A percentile compares a stretch with the other conserved stretches of the same genome.
phyloP scores from a whole-genome alignment of 2,329 filamentous ascomycete species.

The Fusarium buxicola region DNA sequence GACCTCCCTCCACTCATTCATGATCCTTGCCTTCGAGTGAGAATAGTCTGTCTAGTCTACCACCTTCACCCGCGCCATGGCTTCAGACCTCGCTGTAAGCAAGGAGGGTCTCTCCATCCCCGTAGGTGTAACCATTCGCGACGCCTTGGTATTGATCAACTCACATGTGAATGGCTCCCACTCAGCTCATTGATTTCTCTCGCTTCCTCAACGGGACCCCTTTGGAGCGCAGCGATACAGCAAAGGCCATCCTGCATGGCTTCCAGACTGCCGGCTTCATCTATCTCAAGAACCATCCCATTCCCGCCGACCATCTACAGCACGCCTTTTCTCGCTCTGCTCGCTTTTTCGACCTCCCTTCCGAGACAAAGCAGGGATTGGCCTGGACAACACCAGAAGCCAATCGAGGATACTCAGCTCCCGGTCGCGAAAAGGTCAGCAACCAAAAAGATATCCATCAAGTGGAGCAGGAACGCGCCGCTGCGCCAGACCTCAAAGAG shows the following conservation, averaged over 20 bases:
- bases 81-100: slow-evolving; percentile 58
- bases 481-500: slow-evolving; percentile 74
- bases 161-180: not conserved
- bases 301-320: slow-evolving; percentile 68
- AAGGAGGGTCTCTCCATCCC: slow-evolving; percentile 67
- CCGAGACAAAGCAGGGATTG: slow-evolving; percentile 71
- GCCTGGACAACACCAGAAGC: slow-evolving; percentile 78
- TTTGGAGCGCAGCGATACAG: slow-evolving; percentile 71
- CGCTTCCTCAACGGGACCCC: slow-evolving; percentile 74
- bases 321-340: slow-evolving; percentile 75
- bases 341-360: slow-evolving; percentile 75
- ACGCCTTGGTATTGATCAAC: not conserved
- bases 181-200: slow-evolving; percentile 68
- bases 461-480: slow-evolving; percentile 68
- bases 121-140: slow-evolving; percentile 50
- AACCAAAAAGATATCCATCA: slow-evolving; percentile 64
- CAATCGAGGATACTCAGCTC: slow-evolving; percentile 79
- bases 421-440: slow-evolving; percentile 78
- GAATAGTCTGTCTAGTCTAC: not conserved
- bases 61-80: slow-evolving; percentile 35
- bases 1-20: not conserved
- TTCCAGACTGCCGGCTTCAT: slow-evolving; percentile 92
- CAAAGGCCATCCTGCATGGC: slow-evolving; percentile 78
- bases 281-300: slow-evolving; percentile 84
- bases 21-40: not conserved